phyloP scores from a whole-genome alignment of 2,329 filamentous ascomycete genomes.

The Aspergillus nomiae region DNA sequence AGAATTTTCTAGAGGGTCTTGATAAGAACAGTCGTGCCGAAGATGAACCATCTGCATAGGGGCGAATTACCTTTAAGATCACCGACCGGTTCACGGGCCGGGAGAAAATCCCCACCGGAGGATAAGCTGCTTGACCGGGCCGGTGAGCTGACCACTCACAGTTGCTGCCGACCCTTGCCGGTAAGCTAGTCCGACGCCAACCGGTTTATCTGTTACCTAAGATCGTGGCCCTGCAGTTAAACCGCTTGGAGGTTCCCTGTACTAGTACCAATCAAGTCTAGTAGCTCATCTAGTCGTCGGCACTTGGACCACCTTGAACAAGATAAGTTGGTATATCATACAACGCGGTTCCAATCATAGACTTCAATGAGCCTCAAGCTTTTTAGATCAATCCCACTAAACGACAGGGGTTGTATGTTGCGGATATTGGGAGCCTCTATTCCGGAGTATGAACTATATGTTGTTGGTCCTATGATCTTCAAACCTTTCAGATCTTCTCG shows the following conservation, averaged over 20 bases:
- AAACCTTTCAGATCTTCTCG: background rate
- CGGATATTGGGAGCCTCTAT: background rate
- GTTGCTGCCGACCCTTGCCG: background rate
- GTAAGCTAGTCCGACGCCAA: background rate
- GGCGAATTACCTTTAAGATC: background rate
- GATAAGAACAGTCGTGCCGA: background rate
- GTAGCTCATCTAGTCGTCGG: background rate
- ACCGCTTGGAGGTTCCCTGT: background rate
- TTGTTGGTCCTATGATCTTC: background rate
- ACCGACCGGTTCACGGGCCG: conserved; percentile 2
- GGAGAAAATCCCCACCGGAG: background rate
- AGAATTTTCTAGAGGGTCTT: background rate
- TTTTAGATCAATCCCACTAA: background rate
- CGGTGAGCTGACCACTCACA: background rate
- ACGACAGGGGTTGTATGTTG: background rate
- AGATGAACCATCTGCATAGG: background rate
- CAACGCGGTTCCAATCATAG: background rate
- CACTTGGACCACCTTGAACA: background rate
- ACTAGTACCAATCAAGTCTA: background rate
- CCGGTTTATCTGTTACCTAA: background rate
- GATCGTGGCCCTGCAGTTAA: background rate
- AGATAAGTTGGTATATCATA: background rate
- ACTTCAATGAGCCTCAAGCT: background rate
- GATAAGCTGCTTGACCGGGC: conserved; percentile 3
- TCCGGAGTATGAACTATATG: background rate